Base-by-base conservation (phyloP, 2,329 filamentous ascomycete genomes). In the Cladosporium oxysporum region DNA sequence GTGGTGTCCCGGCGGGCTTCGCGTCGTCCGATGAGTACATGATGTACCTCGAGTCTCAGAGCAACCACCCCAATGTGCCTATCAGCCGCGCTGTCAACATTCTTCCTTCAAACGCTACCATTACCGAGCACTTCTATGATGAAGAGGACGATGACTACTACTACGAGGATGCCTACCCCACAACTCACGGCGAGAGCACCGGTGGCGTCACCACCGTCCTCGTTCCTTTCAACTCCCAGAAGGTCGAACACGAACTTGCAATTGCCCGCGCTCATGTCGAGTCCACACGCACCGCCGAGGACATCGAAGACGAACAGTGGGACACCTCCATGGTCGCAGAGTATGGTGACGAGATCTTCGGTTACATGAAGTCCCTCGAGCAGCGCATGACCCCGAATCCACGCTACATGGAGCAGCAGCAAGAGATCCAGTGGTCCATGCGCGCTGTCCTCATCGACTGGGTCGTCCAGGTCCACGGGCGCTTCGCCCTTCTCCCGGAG, bases 391-490 rank as follows among this genome's bases (percentile, higher is more conserved):
- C 93, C 49, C 95, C 95, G 1, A 93, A 95, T 74, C 85, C 92
- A 3, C 88, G 95, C 77, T 99, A 99, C 83, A 99, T 99, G 94
- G 92, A 97, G 69, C 89, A 91, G 71, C 95, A 99, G 78, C 89
- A 90, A n/a, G 94, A 98, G 79, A 96, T 99, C 66, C 92, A 97
- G 76, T 99, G 95, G 95, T 97, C 93, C 2, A 99, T 98, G 95
- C 92, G 95, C 57, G 90, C 93, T 6, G 92, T 98, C 26, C 84
- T 99, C 64, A 96, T 99, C 89, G 95, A 98, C 79, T 99, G 95
- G 95, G 85, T 99, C 52, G 91, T 98, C 57, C 93, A 99, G 78
- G 95, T 99, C 33, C 95, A 99, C 77, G 88, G 90, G 72, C 91
- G 95, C 41, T 99, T 99, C 81, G 88, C 86, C 41, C 86, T 99